A percentile compares a stretch with the other conserved stretches of the same genome.
These are phyloP conservation scores for Metschnikowia rubicola DNA, from an alignment of 805 yeast genomes.

Conservation along the genomic window DNA sequence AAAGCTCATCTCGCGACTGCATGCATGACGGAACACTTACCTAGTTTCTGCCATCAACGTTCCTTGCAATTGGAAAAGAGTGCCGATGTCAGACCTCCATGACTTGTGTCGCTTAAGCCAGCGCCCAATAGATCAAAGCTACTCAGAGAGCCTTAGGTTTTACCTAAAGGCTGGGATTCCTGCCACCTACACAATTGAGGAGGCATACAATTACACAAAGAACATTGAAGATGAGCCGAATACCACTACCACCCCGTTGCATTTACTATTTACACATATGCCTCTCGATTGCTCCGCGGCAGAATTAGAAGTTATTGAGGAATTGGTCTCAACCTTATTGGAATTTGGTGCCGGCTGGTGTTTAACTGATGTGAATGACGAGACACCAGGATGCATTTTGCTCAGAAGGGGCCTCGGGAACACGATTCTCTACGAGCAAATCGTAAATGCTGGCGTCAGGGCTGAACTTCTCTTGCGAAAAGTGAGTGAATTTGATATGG, in stretches of 20 bases:
- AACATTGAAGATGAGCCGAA: constrained; percentile 32
- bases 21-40: too few species aligned
- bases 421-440: constrained; percentile 39
- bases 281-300: constrained; percentile 47
- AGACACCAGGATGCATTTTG: constrained; percentile 84
- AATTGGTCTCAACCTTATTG: constrained; percentile 63
- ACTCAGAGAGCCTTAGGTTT: constrained; percentile 43
- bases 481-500: constrained; percentile 60
- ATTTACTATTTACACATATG: constrained; percentile 56
- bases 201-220: constrained; percentile 56
- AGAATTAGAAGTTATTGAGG: constrained; percentile 37
- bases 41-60: too few species aligned
- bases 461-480: constrained; percentile 80
- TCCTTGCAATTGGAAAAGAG: not conserved
- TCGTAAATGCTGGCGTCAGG: constrained; percentile 85
- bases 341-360: constrained; percentile 94
- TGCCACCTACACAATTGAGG: constrained; percentile 78
- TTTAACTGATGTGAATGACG: constrained; percentile 62
- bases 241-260: constrained; percentile 75
- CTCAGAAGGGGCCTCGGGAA: constrained; percentile 45
- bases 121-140: constrained; percentile 50
- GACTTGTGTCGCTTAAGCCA: constrained; percentile 49
- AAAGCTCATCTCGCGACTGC: too few species aligned
- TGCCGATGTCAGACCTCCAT: constrained; percentile 62
- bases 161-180: constrained; percentile 67